phyloP scores from a whole-genome alignment of 2,329 filamentous ascomycete genomes.

The Penicillium crustosum region DNA sequence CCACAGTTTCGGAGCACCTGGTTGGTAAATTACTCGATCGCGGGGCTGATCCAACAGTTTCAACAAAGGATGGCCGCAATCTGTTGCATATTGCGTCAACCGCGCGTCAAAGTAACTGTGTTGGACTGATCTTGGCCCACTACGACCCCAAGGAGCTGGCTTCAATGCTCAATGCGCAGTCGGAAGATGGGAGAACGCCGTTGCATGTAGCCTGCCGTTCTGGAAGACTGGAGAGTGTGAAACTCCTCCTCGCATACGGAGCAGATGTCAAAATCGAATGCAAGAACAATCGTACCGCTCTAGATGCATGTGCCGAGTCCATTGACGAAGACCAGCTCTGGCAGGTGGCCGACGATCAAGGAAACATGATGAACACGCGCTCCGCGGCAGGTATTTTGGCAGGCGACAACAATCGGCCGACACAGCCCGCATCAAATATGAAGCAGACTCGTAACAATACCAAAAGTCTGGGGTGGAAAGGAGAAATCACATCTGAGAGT shows the following conservation, averaged over 20 bases:
- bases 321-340: conserved; percentile 13
- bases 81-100: conserved; percentile 23
- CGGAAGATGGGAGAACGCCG: conserved; percentile 17
- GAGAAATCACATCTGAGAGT: conserved; percentile 16
- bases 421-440: not conserved
- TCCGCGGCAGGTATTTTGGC: conserved; percentile 4
- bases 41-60: conserved; percentile 15
- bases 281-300: not conserved
- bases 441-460: not conserved
- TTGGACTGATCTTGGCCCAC: conserved; percentile 22
- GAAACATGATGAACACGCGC: conserved; percentile 3
- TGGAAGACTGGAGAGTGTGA: conserved; percentile 21
- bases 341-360: conserved; percentile 8
- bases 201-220: conserved; percentile 25
- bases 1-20: conserved; percentile 15
- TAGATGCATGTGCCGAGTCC: conserved; percentile 12
- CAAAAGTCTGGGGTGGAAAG: conserved; percentile 12
- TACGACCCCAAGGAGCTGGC: conserved; percentile 5
- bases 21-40: conserved; percentile 17
- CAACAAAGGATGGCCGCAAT: conserved; percentile 20
- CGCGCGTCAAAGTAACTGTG: conserved; percentile 19
- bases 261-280: conserved; percentile 13
- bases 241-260: conserved; percentile 17
- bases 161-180: conserved; percentile 12
- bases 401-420: conserved; percentile 1